Evolutionary conservation across 148 eudicot genomes (phyloP).

Genomic region (Vaccinium myrtillus): DNA sequence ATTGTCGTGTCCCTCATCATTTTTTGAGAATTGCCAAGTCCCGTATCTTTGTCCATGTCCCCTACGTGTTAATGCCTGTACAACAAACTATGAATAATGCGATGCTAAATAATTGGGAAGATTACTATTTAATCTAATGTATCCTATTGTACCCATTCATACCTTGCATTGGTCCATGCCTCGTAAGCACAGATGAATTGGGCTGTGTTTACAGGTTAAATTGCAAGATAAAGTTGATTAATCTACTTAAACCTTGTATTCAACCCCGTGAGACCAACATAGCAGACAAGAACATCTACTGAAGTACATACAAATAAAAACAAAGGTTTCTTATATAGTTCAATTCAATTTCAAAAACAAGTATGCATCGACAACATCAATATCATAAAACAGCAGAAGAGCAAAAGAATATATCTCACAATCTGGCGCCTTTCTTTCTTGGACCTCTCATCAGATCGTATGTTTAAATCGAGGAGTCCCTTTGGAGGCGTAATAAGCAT

Average conservation of each 20-base stretch:
- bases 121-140: not conserved
- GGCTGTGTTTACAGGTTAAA: not conserved
- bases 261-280: not conserved
- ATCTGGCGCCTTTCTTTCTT: conserved; percentile 89
- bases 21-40: no score
- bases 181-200: not conserved
- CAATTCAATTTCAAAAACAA: not conserved
- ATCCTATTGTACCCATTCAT: not conserved
- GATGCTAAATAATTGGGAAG: not conserved
- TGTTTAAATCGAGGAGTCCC: conserved; percentile 82
- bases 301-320: not conserved
- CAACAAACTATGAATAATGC: not conserved
- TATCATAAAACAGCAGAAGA: not conserved
- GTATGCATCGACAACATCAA: not conserved
- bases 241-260: not conserved
- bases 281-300: conserved; percentile 1
- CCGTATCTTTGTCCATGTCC: no score
- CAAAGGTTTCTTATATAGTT: not conserved
- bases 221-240: not conserved
- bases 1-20: no score
- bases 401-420: conserved; percentile 51
- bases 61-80: no score
- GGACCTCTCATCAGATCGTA: conserved; percentile 73
- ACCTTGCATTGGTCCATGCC: not conserved
- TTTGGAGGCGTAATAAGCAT: conserved; percentile 93